phyloP scores from a whole-genome alignment of 306 rosid species.

The Sechiopsis laciniata region DNA sequence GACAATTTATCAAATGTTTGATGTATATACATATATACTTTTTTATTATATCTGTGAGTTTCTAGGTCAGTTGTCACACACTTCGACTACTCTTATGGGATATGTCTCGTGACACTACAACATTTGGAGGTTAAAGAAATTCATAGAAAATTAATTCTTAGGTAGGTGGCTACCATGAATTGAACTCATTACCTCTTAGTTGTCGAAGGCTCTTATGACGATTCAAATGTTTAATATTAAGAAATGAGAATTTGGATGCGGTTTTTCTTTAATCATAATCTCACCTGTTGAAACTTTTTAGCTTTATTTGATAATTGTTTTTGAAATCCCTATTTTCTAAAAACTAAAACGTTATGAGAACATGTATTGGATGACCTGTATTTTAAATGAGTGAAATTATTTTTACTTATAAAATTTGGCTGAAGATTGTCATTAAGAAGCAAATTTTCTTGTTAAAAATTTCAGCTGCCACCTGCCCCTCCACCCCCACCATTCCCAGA shows the following conservation, averaged over 20 bases:
- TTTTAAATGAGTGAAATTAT: background rate
- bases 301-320: background rate
- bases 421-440: background rate
- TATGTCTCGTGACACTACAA: too few species aligned
- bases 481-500: slow-evolving; percentile 87
- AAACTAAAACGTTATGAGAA: background rate
- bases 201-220: too few species aligned
- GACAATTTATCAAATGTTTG: background rate
- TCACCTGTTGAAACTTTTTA: background rate
- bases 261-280: background rate
- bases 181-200: too few species aligned
- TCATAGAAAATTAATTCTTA: too few species aligned
- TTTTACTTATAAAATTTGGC: background rate
- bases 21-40: too few species aligned
- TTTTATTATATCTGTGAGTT: too few species aligned
- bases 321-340: background rate
- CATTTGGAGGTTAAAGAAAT: too few species aligned
- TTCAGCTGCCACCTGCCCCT: slow-evolving; percentile 82
- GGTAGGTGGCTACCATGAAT: too few species aligned
- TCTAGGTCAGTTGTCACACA: too few species aligned
- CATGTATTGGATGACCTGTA: background rate
- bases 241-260: background rate
- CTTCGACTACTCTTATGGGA: too few species aligned
- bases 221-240: background rate
- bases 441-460: background rate